Evolutionary conservation across 805 yeast genomes (phyloP).

Genomic region (Starmera quercuum): DNA sequence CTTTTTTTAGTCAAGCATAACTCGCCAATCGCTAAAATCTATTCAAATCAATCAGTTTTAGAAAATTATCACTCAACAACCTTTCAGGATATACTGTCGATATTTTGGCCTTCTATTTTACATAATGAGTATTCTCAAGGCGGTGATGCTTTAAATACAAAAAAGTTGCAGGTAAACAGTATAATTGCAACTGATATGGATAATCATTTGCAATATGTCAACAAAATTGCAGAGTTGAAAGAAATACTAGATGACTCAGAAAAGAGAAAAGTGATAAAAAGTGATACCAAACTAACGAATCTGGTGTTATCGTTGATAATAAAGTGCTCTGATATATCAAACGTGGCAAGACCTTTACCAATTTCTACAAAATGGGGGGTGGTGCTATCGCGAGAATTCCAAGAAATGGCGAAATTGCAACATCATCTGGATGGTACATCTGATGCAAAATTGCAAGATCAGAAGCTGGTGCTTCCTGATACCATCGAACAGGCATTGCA

Average conservation of each 20-base stretch:
- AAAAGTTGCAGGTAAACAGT: conserved; percentile 24
- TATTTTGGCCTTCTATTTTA: conserved; percentile 41
- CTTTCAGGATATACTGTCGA: conserved; percentile 42
- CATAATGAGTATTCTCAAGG: conserved; percentile 8
- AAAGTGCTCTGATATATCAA: conserved; percentile 94
- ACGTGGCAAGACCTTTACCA: conserved; percentile 74
- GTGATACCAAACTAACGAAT: conserved; percentile 18
- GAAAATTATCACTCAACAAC: conserved; percentile 77
- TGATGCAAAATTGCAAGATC: conserved; percentile 16
- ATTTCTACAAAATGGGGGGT: conserved; percentile 84
- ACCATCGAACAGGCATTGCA: conserved; percentile 35
- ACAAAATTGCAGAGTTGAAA: conserved; percentile 35
- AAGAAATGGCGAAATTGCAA: conserved; percentile 54
- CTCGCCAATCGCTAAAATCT: conserved; percentile 58
- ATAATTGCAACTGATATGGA: conserved; percentile 94
- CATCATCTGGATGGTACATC: conserved; percentile 18
- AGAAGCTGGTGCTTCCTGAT: conserved; percentile 25
- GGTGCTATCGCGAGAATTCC: conserved; percentile 70
- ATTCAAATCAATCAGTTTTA: conserved; percentile 60
- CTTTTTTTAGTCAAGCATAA: conserved; percentile 50
- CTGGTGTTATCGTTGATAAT: conserved; percentile 63
- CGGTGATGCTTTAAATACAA: conserved; percentile 15
- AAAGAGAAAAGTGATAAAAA: conserved; percentile 8
- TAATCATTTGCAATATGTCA: conserved; percentile 66
- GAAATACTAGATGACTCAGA: conserved; percentile 9